These are phyloP conservation scores for Thuidium tamariscinum DNA, from an alignment of 225 moss, liverwort and hornwort species.

Conservation along the genomic window DNA sequence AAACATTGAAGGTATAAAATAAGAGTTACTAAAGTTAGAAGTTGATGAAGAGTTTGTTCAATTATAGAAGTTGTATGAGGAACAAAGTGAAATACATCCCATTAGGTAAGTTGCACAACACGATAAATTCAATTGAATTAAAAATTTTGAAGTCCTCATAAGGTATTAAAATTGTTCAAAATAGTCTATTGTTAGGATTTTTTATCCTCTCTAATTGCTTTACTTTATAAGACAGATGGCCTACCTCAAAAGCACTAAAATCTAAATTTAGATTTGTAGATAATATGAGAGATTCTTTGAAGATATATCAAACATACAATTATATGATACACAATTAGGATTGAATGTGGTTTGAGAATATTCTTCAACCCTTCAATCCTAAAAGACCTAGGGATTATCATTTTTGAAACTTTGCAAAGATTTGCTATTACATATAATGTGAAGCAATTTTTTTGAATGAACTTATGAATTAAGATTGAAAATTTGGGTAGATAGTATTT, in stretches of 20 bases:
- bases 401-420: not conserved
- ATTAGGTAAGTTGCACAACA: not conserved
- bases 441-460: rapidly evolving
- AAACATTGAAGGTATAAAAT: not conserved
- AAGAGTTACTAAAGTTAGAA: rapidly evolving
- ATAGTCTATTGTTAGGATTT: not conserved
- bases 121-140: rapidly evolving
- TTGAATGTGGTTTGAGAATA: not conserved
- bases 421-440: too few relatives aligned
- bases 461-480: rapidly evolving
- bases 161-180: not conserved
- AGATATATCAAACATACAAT: rapidly evolving
- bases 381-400: rapidly evolving
- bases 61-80: too few relatives aligned
- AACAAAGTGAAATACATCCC: not conserved
- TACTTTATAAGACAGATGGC: not conserved
- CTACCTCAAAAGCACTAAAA: too few relatives aligned
- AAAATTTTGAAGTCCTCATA: not conserved
- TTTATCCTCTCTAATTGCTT: not conserved
- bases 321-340: not conserved
- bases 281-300: too few relatives aligned
- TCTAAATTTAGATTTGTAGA: not conserved
- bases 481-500: too few relatives aligned
- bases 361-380: rapidly evolving
- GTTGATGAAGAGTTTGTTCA: not conserved